Evolutionary conservation across 228 moss, liverwort and hornwort genomes (phyloP), one percentile per base, ranked within the genome.

Genomic region (Sphagnum fallax): DNA sequence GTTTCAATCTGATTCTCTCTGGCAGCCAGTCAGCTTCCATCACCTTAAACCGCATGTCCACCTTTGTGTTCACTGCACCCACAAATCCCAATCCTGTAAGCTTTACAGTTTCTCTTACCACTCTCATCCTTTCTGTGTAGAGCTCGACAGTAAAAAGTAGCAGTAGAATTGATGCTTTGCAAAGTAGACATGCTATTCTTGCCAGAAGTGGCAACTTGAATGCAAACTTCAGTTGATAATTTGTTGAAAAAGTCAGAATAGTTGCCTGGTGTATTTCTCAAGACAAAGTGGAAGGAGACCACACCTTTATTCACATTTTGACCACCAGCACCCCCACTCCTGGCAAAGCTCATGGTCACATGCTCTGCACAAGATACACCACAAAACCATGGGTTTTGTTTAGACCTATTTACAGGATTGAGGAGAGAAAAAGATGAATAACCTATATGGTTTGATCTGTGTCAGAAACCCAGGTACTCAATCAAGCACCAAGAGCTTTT

Each of bases 41-140:
- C 68, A 98, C 92, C 16, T 93, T 76, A 52, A 98, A 98, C 66
- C 98, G 82, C 98, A 98, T 98, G 74, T 98, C 98, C 74, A 98
- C 98, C 74, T 98, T 98, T 67, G 98, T 98, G 4, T 93, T 98
- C 69, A 98, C 98, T 83, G 83, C 53, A 47, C 47, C 10, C 14
- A 69, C 58, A 50, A 49, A 70, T 8, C 63, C 16, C 63, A 32
- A 32, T 32, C 32, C 12, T 60, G 12, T 11, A 11, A 60, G 15
- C 12, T 60, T 60, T 60, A 15, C 11, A 60, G 59, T 11, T 11
- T 60, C 11, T 15, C 11, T 11, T 60, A 15, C 15, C 59, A 11
- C 11, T 11, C 59, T 60, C 59, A 60, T 11, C 11, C 12, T 11
- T 60, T 60, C 15, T 60, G 11, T 60, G 11, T 60, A 15, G 59